Percentiles rank a stretch among this genome's conserved stretches.
phyloP scores from a whole-genome alignment of 768 basidiomycete genomes.

The Suillus plorans region DNA sequence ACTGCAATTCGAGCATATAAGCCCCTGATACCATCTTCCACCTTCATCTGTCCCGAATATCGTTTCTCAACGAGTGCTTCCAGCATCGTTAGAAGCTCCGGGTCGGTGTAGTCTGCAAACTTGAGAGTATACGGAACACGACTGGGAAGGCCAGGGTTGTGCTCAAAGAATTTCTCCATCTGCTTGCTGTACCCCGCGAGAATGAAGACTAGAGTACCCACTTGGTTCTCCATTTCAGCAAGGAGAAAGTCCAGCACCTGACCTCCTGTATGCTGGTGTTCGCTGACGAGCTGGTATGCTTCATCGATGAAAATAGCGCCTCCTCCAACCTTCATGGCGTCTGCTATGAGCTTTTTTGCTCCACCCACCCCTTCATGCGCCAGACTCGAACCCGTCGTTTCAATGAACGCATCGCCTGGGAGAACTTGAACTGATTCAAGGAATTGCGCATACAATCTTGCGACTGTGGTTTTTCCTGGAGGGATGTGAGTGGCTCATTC shows the following conservation, averaged over 20 bases:
- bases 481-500: not conserved
- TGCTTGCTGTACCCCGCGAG: slow-evolving; percentile 69
- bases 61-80: slow-evolving; percentile 45
- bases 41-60: slow-evolving; percentile 49
- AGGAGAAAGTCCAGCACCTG: slow-evolving; percentile 69
- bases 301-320: slow-evolving; percentile 72
- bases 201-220: slow-evolving; percentile 65
- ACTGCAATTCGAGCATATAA: slow-evolving; percentile 56
- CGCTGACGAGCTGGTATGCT: slow-evolving; percentile 61
- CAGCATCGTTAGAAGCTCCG: slow-evolving; percentile 56
- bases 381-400: slow-evolving; percentile 62
- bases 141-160: slow-evolving; percentile 67
- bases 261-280: slow-evolving; percentile 47
- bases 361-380: slow-evolving; percentile 56
- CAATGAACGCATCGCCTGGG: slow-evolving; percentile 53
- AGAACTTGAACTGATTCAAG: slow-evolving; percentile 53
- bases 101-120: slow-evolving; percentile 61
- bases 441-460: slow-evolving; percentile 62
- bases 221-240: slow-evolving; percentile 73
- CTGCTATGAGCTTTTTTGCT: slow-evolving; percentile 48
- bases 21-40: slow-evolving; percentile 54
- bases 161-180: slow-evolving; percentile 79
- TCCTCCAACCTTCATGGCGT: slow-evolving; percentile 51
- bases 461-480: slow-evolving; percentile 70
- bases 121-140: slow-evolving; percentile 63